Evolutionary conservation across 192 early-diverging fungal genomes (phyloP), one percentile per base, ranked within the genome.

Genomic region (Umbelopsis sp.): DNA sequence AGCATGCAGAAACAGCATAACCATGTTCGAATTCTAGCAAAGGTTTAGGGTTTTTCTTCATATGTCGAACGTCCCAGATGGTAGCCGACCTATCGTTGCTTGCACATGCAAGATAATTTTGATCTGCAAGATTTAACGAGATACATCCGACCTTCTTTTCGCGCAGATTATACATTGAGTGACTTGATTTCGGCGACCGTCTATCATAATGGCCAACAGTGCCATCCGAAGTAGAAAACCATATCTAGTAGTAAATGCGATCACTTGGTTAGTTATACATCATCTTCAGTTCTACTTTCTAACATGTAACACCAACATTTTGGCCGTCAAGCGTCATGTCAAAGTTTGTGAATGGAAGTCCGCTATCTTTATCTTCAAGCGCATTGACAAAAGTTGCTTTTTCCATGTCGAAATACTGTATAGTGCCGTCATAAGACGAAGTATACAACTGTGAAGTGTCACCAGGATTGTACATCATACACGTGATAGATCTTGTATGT

Each of bases 71-170:
- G 75, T 91, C 90, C 84, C 85, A 90, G n/a, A 91, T 78, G 20
- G 78, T 74, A 41, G 84, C 82, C 6, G 84, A 84, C n/a, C 85
- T 69, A 67, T 91, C 90, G 48, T 87, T 72, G 10, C 82, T 82
- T 1, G 81, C 78, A 0, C 79, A 81, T 23, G 77, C 80, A 22
- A 91, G 67, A 37, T 83, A 76, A 55, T 88, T 64, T 1, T 64
- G 61, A 30, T 82, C 58, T 10, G 71, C 74, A 16, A 84, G 86
- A 64, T 91, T 90, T 0, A 88, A 46, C 27, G 88, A 80, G n/a
- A 91, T 71, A 69, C 86, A 84, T 4, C 85, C 87, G 18, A 90
- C 72, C 50, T 91, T 91, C 55, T 84, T 86, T 33, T 83, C 83
- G 13, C 75, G 78, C 1, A 87, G 64, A 45, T 69, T 30, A 64